Percentiles rank a stretch among this genome's conserved stretches.
These are phyloP conservation scores for Didymella exigua DNA, from an alignment of 2,329 filamentous ascomycete species.

Conservation along the genomic window DNA sequence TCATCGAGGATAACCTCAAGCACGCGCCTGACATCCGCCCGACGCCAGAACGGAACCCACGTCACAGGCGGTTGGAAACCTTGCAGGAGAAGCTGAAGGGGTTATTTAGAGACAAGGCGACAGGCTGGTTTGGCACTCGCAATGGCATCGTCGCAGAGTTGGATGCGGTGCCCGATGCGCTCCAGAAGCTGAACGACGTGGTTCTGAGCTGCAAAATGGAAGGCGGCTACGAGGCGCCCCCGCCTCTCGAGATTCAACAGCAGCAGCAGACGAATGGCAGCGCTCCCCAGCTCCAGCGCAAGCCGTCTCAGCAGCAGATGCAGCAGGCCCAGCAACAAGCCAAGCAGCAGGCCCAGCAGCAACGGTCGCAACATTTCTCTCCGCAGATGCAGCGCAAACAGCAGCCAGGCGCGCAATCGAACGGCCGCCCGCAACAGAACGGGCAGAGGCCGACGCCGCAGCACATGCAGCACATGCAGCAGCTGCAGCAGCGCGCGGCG, in stretches of 20 bases:
- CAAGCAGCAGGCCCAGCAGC: conserved; percentile 8
- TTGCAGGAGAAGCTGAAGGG: conserved; percentile 42
- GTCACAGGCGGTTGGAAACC: conserved; percentile 37
- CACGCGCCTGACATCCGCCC: conserved; percentile 31
- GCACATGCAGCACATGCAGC: conserved; percentile 15
- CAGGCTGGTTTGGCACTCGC: conserved; percentile 48
- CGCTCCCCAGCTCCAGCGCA: conserved; percentile 14
- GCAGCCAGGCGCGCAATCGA: conserved; percentile 1
- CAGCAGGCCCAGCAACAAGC: not conserved
- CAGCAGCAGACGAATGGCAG: conserved; percentile 13
- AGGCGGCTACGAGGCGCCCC: conserved; percentile 32
- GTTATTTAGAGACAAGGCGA: conserved; percentile 38
- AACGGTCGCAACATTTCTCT: conserved; percentile 22
- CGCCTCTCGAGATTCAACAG: conserved; percentile 18
- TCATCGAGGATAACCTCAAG: conserved; percentile 43
- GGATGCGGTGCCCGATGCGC: conserved; percentile 42
- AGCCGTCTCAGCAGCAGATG: conserved; percentile 16
- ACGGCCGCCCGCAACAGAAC: conserved; percentile 5
- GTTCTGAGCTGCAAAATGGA: conserved; percentile 44
- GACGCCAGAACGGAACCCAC: conserved; percentile 29
- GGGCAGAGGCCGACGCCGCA: conserved; percentile 10
- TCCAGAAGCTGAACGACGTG: conserved; percentile 47
- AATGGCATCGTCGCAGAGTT: conserved; percentile 47
- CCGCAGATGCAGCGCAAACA: conserved; percentile 15
- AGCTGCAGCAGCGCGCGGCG: conserved; percentile 15